These are phyloP conservation scores for Phytophthora tubulina DNA, from an alignment of 352 stramenopile species.

Conservation along the genomic window DNA sequence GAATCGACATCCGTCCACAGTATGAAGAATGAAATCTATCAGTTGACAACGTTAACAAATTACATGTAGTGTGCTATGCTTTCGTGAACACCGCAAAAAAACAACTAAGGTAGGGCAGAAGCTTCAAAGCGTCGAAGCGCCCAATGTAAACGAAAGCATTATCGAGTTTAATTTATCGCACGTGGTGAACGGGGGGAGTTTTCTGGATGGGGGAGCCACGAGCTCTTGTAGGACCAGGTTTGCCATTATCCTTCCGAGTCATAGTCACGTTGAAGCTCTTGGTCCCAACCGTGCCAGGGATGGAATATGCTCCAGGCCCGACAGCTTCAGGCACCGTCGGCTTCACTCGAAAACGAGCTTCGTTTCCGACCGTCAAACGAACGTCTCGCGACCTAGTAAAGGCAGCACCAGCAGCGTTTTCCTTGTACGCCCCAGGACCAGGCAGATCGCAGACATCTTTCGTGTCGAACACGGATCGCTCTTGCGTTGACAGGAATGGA, in stretches of 20 bases:
- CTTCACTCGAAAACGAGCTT: slow-evolving; percentile 64
- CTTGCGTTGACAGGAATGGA: slow-evolving; percentile 57
- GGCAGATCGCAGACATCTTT: slow-evolving; percentile 52
- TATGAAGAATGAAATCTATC: slow-evolving; percentile 35
- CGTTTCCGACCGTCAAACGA: slow-evolving; percentile 56
- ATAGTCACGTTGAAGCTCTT: slow-evolving; percentile 83
- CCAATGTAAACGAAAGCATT: not conserved
- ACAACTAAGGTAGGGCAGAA: too few species aligned
- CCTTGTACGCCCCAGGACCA: slow-evolving; percentile 61
- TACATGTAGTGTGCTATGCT: too few species aligned
- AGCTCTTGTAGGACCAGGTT: slow-evolving; percentile 22
- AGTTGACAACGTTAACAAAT: slow-evolving; percentile 15
- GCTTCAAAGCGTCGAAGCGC: too few species aligned
- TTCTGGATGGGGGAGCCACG: slow-evolving; percentile 20
- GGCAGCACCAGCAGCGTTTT: slow-evolving; percentile 16
- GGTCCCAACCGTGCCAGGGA: slow-evolving; percentile 61
- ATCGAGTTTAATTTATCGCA: slow-evolving; percentile 8
- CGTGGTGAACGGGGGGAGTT: not conserved
- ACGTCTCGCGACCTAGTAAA: slow-evolving; percentile 51
- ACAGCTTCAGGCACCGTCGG: slow-evolving; percentile 55
- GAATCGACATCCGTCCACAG: slow-evolving; percentile 24
- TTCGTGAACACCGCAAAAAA: too few species aligned
- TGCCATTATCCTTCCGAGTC: slow-evolving; percentile 34
- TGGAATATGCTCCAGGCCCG: slow-evolving; percentile 63
- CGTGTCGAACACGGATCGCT: slow-evolving; percentile 57